Base-by-base conservation (phyloP, 2,329 filamentous ascomycete genomes). In the Zasmidium angulare region DNA sequence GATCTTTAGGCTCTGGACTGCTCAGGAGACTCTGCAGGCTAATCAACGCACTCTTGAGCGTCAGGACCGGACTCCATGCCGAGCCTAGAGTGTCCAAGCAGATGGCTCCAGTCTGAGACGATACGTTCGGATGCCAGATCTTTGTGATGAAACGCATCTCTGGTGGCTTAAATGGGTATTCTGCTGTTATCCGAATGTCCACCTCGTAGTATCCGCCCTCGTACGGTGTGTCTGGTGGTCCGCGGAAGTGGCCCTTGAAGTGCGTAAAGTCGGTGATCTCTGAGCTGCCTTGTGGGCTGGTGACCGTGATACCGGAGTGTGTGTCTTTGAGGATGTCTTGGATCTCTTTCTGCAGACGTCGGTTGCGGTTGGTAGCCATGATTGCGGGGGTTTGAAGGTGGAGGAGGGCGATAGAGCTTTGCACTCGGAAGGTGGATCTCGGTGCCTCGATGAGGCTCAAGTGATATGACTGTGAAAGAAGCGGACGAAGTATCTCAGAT, bases 91-190 rank as follows among this genome's bases (percentile, higher is more conserved):
- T 98, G 73, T 99, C 95, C 56, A 99, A 86, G 72, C 95, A 99
- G 74, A 99, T 99, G 23, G 93, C 93, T 57, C 95, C 95, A 1
- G 71, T 73, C 91, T 98, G 63, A 11, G 53, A 59, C 82, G 90
- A 96, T 78, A 99, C 86, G 72, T 99, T 99, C 31, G 95, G 95
- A 75, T 99, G 95, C 93, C 93, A 99, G 68, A 98, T 89, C 76
- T 89, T 93, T 64, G 95, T 99, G 65, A 89, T 85, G 72, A 98
- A 98, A 69, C 86, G 89, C 89, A 99, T 98, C 60, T 85, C 76
- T 3, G 95, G 95, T 2, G 93, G 91, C 68, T 92, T 89, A 79
- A 99, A 99, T 0, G 95, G 95, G 71, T 99, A 99, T 67, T 90
- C 89, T 63, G 84, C 84, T 0, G 93, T 93, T 55, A 99, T 95